phyloP scores from a whole-genome alignment of 2,329 filamentous ascomycete genomes.

The Zasmidium angulare region DNA sequence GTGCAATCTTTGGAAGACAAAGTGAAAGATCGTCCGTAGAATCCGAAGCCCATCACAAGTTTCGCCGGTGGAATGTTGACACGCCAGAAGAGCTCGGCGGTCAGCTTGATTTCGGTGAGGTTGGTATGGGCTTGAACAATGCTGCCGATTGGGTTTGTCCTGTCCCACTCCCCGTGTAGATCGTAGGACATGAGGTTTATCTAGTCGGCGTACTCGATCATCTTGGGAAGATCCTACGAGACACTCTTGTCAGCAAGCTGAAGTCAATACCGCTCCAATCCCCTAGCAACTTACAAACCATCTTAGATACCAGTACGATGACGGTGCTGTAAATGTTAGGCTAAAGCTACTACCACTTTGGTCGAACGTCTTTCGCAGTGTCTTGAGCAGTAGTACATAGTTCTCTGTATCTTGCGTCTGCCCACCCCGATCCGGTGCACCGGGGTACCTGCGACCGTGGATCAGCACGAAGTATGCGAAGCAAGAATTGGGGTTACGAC shows the following conservation, averaged over 20 bases:
- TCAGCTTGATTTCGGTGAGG: slow-evolving; percentile 47
- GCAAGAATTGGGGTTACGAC: no score
- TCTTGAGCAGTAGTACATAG: slow-evolving; percentile 36
- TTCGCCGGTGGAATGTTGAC: slow-evolving; percentile 41
- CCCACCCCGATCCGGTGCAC: slow-evolving; percentile 39
- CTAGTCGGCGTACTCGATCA: slow-evolving; percentile 13
- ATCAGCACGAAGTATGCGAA: no score
- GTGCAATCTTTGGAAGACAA: slow-evolving; percentile 25
- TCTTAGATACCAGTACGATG: slow-evolving; percentile 21
- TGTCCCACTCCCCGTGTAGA: slow-evolving; percentile 39
- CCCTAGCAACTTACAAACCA: no score
- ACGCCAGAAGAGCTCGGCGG: slow-evolving; percentile 49
- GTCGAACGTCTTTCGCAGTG: slow-evolving; percentile 37
- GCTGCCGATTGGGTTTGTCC: slow-evolving; percentile 30
- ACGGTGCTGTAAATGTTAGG: slow-evolving; percentile 38
- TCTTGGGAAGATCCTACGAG: background rate
- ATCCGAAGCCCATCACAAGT: slow-evolving; percentile 47
- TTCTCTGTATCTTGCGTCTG: slow-evolving; percentile 39
- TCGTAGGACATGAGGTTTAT: slow-evolving; percentile 50
- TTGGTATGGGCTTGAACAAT: slow-evolving; percentile 46
- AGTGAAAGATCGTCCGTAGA: slow-evolving; percentile 45
- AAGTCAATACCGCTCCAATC: no score
- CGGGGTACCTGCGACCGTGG: no score
- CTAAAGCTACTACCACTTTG: slow-evolving; percentile 35
- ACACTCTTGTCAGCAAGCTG: no score